A percentile compares a stretch with the other conserved stretches of the same genome.
Conservation (phyloP, 805 yeast species). For the Yamadazyma tumulicola region DNA sequence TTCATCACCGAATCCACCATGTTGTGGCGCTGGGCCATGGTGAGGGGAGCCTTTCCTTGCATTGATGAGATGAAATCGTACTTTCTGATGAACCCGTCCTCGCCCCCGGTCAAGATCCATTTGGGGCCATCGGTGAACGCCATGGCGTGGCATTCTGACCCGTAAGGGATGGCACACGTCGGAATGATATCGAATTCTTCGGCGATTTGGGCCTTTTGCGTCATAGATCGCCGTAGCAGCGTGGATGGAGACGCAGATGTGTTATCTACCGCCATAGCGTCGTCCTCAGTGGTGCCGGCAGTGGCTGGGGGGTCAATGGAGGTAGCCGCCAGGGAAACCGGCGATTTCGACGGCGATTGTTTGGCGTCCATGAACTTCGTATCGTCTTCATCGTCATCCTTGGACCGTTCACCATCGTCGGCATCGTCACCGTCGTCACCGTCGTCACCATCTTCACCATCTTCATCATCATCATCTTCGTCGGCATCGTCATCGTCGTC, state of each 20-base stretch:
- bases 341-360: conserved; percentile 6
- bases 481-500: conserved; percentile 15
- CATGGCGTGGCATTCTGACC: conserved; percentile 72
- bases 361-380: conserved; percentile 8
- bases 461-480: conserved; percentile 16
- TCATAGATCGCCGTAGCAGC: conserved; percentile 25
- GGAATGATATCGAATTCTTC: conserved; percentile 72
- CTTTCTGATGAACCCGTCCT: conserved; percentile 88
- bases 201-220: conserved; percentile 47
- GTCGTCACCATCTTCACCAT: conserved; percentile 16
- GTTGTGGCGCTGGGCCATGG: conserved; percentile 88
- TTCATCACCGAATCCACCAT: conserved; percentile 80
- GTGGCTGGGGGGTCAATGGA: no score
- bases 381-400: conserved; percentile 14
- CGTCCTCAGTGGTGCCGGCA: no score
- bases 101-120: conserved; percentile 92
- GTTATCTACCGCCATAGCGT: no score
- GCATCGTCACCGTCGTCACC: conserved; percentile 17
- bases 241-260: no score
- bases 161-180: conserved; percentile 81
- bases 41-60: conserved; percentile 81
- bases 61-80: conserved; percentile 83
- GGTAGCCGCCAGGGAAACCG: conserved; percentile 1
- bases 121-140: conserved; percentile 76
- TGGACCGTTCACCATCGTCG: conserved; percentile 12